Conservation (phyloP, 169 alveolate species). For the Plasmodium ovale region DNA sequence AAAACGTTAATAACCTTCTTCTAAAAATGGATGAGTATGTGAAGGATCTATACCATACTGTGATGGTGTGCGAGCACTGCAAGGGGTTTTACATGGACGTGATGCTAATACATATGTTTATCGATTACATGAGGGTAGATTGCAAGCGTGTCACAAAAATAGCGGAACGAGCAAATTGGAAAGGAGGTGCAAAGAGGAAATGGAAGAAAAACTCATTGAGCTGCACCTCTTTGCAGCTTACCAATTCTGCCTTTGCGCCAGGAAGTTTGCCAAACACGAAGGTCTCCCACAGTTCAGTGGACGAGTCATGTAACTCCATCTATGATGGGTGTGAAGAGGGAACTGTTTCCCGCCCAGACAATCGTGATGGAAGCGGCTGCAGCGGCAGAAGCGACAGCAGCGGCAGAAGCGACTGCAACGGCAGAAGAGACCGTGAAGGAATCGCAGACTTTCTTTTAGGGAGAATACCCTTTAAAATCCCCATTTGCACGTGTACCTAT, state of each 20-base stretch:
- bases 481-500: constrained; percentile 23
- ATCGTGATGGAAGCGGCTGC: not conserved
- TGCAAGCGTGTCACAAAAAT: too few species aligned
- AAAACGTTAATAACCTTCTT: not conserved
- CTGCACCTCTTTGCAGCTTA: too few species aligned
- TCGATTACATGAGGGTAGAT: constrained; percentile 7
- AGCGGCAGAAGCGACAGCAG: not conserved
- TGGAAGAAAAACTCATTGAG: too few species aligned
- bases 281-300: too few species aligned
- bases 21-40: constrained; percentile 20
- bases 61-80: constrained; percentile 46
- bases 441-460: not conserved
- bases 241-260: too few species aligned
- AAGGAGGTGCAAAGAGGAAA: too few species aligned
- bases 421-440: not conserved
- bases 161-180: too few species aligned
- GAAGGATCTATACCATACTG: constrained; percentile 18
- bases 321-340: too few species aligned
- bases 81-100: constrained; percentile 42
- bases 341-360: too few species aligned
- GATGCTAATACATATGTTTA: not conserved
- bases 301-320: too few species aligned
- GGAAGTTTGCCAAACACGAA: too few species aligned
- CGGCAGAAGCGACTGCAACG: not conserved
- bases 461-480: constrained; percentile 20